Evolutionary conservation across 2,329 filamentous ascomycete species (phyloP).

Genomic region (Fusarium zealandicum): DNA sequence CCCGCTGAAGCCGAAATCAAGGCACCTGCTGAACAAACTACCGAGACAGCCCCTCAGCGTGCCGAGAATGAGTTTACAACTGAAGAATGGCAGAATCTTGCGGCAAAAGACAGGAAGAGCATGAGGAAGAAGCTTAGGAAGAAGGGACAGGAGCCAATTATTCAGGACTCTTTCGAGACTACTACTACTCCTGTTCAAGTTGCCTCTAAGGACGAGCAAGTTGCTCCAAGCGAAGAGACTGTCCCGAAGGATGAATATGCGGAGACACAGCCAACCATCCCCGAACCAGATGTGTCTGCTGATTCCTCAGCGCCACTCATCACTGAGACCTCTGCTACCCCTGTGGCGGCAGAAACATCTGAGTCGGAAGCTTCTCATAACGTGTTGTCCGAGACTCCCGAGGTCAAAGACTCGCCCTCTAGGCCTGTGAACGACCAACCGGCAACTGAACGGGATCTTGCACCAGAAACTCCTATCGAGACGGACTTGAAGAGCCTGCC

Average conservation of each 20-base stretch:
- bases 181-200: not conserved
- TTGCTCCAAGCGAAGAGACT: not conserved
- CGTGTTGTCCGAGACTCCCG: not conserved
- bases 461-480: not conserved
- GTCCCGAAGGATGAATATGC: slow-evolving; percentile 1
- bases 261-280: not conserved
- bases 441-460: not conserved
- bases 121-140: slow-evolving; percentile 38
- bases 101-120: slow-evolving; percentile 36
- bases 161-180: slow-evolving; percentile 20
- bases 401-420: slow-evolving; percentile 2
- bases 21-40: not conserved
- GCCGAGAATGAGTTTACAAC: slow-evolving; percentile 35
- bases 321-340: not conserved
- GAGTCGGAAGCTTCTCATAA: slow-evolving; percentile 3
- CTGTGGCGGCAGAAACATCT: not conserved
- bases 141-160: slow-evolving; percentile 30
- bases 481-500: slow-evolving; percentile 1
- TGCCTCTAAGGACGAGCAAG: not conserved
- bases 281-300: not conserved
- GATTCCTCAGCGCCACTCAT: not conserved
- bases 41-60: slow-evolving; percentile 11
- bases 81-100: slow-evolving; percentile 32
- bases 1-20: slow-evolving; percentile 3
- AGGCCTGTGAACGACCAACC: slow-evolving; percentile 1